A percentile compares a stretch with the other conserved stretches of the same genome.
These are phyloP conservation scores for Exophiala sideris DNA, from an alignment of 2,329 filamentous ascomycete genomes.

Conservation along the genomic window DNA sequence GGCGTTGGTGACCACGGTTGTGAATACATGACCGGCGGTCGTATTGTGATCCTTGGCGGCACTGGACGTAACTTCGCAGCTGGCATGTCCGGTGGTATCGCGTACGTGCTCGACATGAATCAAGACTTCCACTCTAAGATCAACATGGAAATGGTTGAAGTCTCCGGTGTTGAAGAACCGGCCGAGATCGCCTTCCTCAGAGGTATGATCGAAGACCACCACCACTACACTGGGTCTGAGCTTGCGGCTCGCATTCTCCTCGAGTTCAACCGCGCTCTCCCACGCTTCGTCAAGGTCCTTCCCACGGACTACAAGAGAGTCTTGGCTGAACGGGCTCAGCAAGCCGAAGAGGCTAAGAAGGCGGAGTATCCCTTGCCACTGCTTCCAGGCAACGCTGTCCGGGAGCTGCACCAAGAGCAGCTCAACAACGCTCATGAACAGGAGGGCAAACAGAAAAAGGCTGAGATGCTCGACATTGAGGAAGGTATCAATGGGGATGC, in stretches of 20 bases:
- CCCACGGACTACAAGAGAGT: slow-evolving; percentile 96
- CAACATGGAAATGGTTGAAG: slow-evolving; percentile 96
- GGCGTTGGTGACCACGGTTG: slow-evolving; percentile 94
- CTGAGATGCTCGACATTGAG: slow-evolving; percentile 78
- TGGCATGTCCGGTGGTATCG: slow-evolving; percentile 97
- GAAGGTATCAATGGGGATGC: slow-evolving; percentile 76
- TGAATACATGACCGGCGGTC: slow-evolving; percentile 98
- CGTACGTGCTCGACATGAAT: slow-evolving; percentile 86
- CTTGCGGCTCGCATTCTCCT: slow-evolving; percentile 86
- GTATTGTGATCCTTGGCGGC: slow-evolving; percentile 77
- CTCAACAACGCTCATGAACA: slow-evolving; percentile 57
- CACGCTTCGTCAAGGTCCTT: slow-evolving; percentile 88
- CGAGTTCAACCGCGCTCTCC: slow-evolving; percentile 90
- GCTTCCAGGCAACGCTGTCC: slow-evolving; percentile 63
- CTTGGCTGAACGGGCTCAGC: slow-evolving; percentile 77
- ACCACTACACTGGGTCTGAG: slow-evolving; percentile 96
- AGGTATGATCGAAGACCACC: slow-evolving; percentile 90
- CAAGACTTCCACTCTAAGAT: slow-evolving; percentile 89
- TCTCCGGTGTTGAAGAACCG: slow-evolving; percentile 77
- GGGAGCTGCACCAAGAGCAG: slow-evolving; percentile 51
- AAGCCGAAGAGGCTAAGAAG: slow-evolving; percentile 80
- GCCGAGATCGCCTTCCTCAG: slow-evolving; percentile 86
- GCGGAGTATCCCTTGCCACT: slow-evolving; percentile 77
- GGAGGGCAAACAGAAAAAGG: slow-evolving; percentile 66
- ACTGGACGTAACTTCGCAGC: slow-evolving; percentile 97